A percentile compares a stretch with the other conserved stretches of the same genome.
These are phyloP conservation scores for Penicillium robsamsonii DNA, from an alignment of 495 filamentous ascomycete species.

Conservation along the genomic window DNA sequence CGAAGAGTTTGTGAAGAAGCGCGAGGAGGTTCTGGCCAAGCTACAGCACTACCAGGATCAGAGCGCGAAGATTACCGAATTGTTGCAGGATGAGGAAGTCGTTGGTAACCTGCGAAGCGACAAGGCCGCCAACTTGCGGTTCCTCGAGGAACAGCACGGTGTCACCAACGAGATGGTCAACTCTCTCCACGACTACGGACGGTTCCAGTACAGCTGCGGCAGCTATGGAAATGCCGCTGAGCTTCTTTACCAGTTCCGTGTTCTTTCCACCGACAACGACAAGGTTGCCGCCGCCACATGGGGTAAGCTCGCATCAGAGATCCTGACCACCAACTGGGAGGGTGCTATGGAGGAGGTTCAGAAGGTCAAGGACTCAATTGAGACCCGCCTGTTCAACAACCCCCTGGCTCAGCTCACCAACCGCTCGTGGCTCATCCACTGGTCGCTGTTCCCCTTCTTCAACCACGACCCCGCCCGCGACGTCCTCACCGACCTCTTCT, in stretches of 20 bases:
- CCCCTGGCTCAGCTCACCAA: constrained; percentile 90
- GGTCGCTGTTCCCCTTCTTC: constrained; percentile 98
- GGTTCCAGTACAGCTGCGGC: constrained; percentile 94
- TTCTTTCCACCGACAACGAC: constrained; percentile 96
- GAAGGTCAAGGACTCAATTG: constrained; percentile 90
- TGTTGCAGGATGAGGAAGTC: constrained; percentile 83
- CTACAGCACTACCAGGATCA: constrained; percentile 78
- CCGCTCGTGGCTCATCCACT: constrained; percentile 96
- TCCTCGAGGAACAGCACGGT: constrained; percentile 87
- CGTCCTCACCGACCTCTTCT: constrained; percentile 88
- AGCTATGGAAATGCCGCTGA: constrained; percentile 86
- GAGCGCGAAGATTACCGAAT: constrained; percentile 77
- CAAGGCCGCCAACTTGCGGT: constrained; percentile 96
- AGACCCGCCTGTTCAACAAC: constrained; percentile 90
- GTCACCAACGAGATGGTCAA: constrained; percentile 95
- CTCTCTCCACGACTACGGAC: constrained; percentile 87
- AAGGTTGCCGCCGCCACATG: constrained; percentile 92
- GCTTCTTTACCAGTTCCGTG: constrained; percentile 90
- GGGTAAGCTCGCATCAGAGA: constrained; percentile 94
- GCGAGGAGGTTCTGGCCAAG: constrained; percentile 80
- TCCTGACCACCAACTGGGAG: constrained; percentile 91
- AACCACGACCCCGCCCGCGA: constrained; percentile 93
- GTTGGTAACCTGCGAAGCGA: constrained; percentile 84
- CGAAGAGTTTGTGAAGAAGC: constrained; percentile 79
- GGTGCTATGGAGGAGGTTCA: constrained; percentile 91